Evolutionary conservation across 2,329 filamentous ascomycete species (phyloP), one percentile per base, ranked within the genome.

Genomic region (Thielaviopsis ethacetica): DNA sequence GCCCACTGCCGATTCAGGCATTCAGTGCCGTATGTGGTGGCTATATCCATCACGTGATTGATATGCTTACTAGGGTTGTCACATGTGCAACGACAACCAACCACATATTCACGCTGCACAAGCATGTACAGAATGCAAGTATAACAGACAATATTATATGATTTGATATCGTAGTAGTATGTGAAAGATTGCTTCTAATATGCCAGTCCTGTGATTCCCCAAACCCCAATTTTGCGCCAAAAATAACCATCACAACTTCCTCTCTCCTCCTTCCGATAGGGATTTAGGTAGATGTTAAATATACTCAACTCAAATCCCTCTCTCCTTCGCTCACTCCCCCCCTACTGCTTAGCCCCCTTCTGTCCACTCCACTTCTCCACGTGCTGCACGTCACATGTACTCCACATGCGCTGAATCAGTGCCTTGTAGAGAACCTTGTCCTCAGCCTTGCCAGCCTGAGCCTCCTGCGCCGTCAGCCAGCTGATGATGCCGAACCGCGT

Each of bases 401-500:
- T 76, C 72, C 81, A 80, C 3, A 88, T 70, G 64, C 78, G 75
- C 63, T 68, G 71, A 65, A 78, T 78, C 65, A 93, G 66, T 0
- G 72, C 76, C 61, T 72, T 75, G 56, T 82, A 71, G 24, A 81
- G 69, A 19, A 73, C 71, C 0, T 69, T 71, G 63, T 80, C 77
- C 17, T 77, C 74, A 61, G 79, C 78, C 61, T 84, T 77, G 53
- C 30, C 34, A 22, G 60, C 53, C 38, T 54, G 30, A 6, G 49
- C 51, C 30, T 56, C 49, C 56, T 61, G 59, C 19, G 51, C 54
- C 53, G 62, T 57, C 9, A 91, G 74, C 90, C 89, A 95, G 63
- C 79, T 84, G 57, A 91, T 68, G 21, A 86, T 73, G 17, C 86
- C 88, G 51, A 85, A 83, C 59, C 90, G 76, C 1, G 89, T 94